Evolutionary conservation across 2,329 filamentous ascomycete genomes (phyloP).

Genomic region (Fusarium sp.): DNA sequence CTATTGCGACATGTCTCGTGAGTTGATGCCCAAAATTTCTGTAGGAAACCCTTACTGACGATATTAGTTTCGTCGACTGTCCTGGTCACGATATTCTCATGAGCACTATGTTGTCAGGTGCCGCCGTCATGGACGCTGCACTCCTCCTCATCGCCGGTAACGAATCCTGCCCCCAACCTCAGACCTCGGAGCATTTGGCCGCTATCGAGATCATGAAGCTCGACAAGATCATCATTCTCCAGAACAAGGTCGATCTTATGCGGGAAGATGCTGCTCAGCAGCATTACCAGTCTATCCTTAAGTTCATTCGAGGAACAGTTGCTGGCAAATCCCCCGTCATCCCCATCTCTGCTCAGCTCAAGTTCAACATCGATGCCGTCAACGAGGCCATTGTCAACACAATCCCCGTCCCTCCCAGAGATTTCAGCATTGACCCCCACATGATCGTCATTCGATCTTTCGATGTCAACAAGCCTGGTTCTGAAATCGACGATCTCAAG

Average conservation of each 20-base stretch:
- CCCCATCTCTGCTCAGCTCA: slow-evolving; percentile 96
- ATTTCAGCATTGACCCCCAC: slow-evolving; percentile 92
- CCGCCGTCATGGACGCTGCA: slow-evolving; percentile 99
- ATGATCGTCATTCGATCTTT: slow-evolving; percentile 99
- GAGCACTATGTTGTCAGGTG: slow-evolving; percentile 99
- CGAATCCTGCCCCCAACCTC: slow-evolving; percentile 97
- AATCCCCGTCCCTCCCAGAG: slow-evolving; percentile 90
- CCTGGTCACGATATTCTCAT: slow-evolving; percentile 99
- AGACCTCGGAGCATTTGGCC: slow-evolving; percentile 98
- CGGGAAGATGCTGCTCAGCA: slow-evolving; percentile 92
- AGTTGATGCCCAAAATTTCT: slow-evolving; percentile 57
- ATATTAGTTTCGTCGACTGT: slow-evolving; percentile 89
- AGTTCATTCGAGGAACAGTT: slow-evolving; percentile 98
- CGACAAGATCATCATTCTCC: slow-evolving; percentile 98
- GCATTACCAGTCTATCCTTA: slow-evolving; percentile 96
- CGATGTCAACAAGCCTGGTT: slow-evolving; percentile 99
- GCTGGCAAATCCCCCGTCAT: slow-evolving; percentile 96
- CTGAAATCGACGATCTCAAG: slow-evolving; percentile 98
- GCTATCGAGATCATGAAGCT: slow-evolving; percentile 99
- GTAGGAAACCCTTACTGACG: slow-evolving; percentile 34
- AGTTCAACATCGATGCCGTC: slow-evolving; percentile 99
- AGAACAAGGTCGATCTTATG: slow-evolving; percentile 99
- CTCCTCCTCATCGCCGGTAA: slow-evolving; percentile 97
- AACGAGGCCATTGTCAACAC: slow-evolving; percentile 96
- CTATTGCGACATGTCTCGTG: slow-evolving; percentile 92